Evolutionary conservation across 164 flowering plant genomes (phyloP), one percentile per base, ranked within the genome.

Genomic region (Dillenia turbinata): DNA sequence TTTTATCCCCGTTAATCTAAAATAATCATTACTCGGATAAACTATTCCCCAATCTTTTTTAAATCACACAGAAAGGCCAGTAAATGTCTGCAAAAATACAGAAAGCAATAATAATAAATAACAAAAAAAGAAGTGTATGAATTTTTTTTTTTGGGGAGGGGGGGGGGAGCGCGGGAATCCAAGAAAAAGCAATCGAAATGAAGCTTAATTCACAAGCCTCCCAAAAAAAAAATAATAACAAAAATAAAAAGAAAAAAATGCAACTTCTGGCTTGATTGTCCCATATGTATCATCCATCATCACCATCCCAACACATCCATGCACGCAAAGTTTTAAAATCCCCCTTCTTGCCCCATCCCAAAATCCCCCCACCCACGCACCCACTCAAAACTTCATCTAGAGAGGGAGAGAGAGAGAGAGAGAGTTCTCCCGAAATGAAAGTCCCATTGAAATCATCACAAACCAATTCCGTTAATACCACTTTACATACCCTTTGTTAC

Each of bases 271-370:
- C 57, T 10, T 13, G 26, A 49, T 46, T 67, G 66, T 64, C 63
- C 44, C 44, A 11, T 59, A 55, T 70, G 57, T 50, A 53, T 47
- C 61, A 50, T 24, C 57, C 49, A 52, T 9, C 58, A 58, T 22
- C 64, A 40, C 15, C 65, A 68, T 63, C 47, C 61, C 60, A 67
- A 61, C 12, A 5, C 26, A 15, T 12, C 49, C 78, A 54, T 69
- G 61, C 78, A 79, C 73, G 78, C 89, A 77, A 83, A 73, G 78
- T 75, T 81, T 79, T 78, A 83, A 81, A 73, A 81, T 63, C 64
- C 12, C 47, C 56, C 66, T 79, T 66, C 79, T 81, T 57, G 55
- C 76, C 59, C 47, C 65, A 62, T 11, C 47, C 56, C 66, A 81
- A 81, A 66, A 79, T 80, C 57, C 57, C 76, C 47, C 71, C 52